Conservation (phyloP, 768 basidiomycete species). For the Boletus edulis region DNA sequence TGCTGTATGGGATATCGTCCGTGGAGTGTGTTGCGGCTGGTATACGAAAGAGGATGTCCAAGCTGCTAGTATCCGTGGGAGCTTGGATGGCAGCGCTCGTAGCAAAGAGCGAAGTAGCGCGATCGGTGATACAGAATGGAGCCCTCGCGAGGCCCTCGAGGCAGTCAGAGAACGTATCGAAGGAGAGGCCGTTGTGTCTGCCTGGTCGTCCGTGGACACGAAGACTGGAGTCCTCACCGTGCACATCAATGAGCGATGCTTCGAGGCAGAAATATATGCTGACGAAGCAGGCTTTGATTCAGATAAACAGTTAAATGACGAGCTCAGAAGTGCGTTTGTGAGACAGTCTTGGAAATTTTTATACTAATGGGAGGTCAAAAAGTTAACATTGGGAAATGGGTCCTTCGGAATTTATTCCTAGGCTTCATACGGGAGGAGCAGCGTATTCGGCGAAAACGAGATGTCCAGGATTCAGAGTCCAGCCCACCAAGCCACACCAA, state of each 20-base stretch:
- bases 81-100: conserved; percentile 37
- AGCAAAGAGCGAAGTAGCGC: conserved; percentile 33
- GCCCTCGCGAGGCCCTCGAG: conserved; percentile 83
- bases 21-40: conserved; percentile 70
- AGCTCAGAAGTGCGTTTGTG: conserved; percentile 66
- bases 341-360: neutral
- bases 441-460: conserved; percentile 37
- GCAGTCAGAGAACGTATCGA: conserved; percentile 89
- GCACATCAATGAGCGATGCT: conserved; percentile 83
- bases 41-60: conserved; percentile 67
- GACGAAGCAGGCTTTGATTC: conserved; percentile 79
- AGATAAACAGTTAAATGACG: conserved; percentile 67
- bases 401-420: conserved; percentile 79
- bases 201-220: conserved; percentile 90
- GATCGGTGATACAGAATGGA: conserved; percentile 46
- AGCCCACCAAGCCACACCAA: conserved; percentile 12
- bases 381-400: conserved; percentile 96
- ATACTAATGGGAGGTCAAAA: conserved; percentile 8
- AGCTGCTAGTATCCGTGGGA: conserved; percentile 49
- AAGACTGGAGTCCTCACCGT: conserved; percentile 86
- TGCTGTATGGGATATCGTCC: conserved; percentile 89
- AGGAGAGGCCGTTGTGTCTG: conserved; percentile 81
- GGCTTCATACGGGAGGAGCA: conserved; percentile 75
- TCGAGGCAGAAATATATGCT: conserved; percentile 93
- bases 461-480: conserved; percentile 19